Percentiles rank a stretch among this genome's conserved stretches.
phyloP scores from a whole-genome alignment of 306 rosid genomes.

The Malus asiatica region DNA sequence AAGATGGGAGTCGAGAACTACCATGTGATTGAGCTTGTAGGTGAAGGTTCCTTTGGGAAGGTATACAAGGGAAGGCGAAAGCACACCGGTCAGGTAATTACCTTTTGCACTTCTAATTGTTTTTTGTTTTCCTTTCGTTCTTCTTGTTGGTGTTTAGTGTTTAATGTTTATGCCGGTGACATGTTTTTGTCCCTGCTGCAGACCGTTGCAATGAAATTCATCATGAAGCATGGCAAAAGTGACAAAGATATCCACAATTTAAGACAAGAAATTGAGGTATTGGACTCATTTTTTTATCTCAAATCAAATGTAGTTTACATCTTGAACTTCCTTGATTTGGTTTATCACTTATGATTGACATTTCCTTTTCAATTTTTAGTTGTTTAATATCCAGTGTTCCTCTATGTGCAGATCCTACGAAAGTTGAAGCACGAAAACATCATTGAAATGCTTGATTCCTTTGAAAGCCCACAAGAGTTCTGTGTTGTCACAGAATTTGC shows the following conservation, averaged over 20 bases:
- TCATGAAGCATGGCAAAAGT: slow-evolving; percentile 93
- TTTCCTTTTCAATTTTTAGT: not conserved
- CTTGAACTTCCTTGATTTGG: not conserved
- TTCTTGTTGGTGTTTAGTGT: not conserved
- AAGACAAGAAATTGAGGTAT: slow-evolving; percentile 94
- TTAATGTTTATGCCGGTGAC: not conserved
- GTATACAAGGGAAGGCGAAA: slow-evolving; percentile 93
- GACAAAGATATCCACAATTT: slow-evolving; percentile 86
- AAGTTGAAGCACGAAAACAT: slow-evolving; percentile 93
- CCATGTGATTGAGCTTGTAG: slow-evolving; percentile 93
- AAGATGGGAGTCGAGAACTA: slow-evolving; percentile 85
- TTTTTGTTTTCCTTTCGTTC: not conserved
- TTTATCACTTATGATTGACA: not conserved
- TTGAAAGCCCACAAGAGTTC: slow-evolving; percentile 93
- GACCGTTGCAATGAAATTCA: slow-evolving; percentile 98
- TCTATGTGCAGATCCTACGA: slow-evolving; percentile 64
- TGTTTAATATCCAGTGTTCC: slow-evolving; percentile 9
- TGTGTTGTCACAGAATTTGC: slow-evolving; percentile 98
- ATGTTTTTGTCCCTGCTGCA: slow-evolving; percentile 8
- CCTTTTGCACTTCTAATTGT: not conserved
- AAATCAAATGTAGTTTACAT: not conserved
- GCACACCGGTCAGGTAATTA: slow-evolving; percentile 67
- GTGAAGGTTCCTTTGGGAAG: slow-evolving; percentile 98
- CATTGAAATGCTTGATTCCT: slow-evolving; percentile 95
- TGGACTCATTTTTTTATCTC: not conserved